Evolutionary conservation across 23 red algal species (phyloP).

Genomic region (Gracilaria gracilis): DNA sequence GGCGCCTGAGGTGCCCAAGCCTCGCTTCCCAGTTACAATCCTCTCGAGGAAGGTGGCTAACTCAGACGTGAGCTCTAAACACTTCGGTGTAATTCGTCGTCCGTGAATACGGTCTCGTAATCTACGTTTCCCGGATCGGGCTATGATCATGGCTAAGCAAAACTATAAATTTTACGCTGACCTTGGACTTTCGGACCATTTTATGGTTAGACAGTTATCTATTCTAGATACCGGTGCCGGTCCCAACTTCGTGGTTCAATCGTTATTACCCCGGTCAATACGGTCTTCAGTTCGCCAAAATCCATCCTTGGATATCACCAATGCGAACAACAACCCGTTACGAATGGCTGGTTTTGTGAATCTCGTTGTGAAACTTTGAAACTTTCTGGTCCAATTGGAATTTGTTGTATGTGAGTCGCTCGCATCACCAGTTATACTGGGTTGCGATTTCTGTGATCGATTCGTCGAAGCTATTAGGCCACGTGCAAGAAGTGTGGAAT

Average conservation of each 20-base stretch:
- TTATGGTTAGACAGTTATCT: background rate
- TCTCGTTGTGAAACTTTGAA: background rate
- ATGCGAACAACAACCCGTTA: background rate
- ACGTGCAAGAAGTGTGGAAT: background rate
- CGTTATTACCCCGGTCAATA: background rate
- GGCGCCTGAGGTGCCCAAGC: too few species aligned
- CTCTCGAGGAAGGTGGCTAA: too few species aligned
- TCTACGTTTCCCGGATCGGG: background rate
- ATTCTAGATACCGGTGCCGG: background rate
- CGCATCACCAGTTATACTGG: background rate
- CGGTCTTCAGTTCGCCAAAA: background rate
- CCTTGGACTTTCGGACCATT: background rate
- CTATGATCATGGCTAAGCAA: background rate
- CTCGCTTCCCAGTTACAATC: too few species aligned
- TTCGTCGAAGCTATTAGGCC: background rate
- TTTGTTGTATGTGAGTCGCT: background rate
- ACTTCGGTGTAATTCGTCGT: background rate
- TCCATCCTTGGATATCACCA: background rate
- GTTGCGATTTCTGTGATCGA: background rate
- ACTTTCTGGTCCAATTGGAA: background rate
- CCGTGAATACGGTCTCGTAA: background rate
- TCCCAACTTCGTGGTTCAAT: background rate
- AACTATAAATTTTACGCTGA: background rate
- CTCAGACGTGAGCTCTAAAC: too few species aligned
- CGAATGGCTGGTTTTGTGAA: background rate